These are phyloP conservation scores for Raffaelea arxii DNA, from an alignment of 2,329 filamentous ascomycete genomes.

Conservation along the genomic window DNA sequence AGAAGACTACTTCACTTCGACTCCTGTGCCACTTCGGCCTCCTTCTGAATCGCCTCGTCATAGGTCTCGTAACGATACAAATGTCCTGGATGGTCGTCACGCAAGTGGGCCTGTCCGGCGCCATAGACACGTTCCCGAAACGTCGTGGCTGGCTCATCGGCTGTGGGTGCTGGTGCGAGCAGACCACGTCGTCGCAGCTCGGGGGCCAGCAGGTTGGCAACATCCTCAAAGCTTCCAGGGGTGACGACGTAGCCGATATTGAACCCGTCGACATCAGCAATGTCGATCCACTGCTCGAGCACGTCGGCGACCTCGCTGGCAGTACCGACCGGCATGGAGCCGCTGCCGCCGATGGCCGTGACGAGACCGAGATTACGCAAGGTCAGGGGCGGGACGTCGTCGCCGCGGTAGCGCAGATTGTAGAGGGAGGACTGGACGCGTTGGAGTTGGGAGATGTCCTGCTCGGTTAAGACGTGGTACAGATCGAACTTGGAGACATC, in stretches of 20 bases:
- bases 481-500: constrained; percentile 6
- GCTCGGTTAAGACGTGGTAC: not conserved
- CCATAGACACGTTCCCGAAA: not conserved
- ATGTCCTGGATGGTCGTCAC: not conserved
- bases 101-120: not conserved
- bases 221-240: constrained; percentile 53
- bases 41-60: not conserved
- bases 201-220: constrained; percentile 54
- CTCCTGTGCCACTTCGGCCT: too few species aligned
- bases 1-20: too few species aligned
- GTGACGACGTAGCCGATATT: constrained; percentile 45
- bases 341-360: not conserved
- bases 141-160: not conserved
- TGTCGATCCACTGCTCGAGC: constrained; percentile 56
- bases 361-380: not conserved
- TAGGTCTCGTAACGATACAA: not conserved
- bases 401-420: not conserved
- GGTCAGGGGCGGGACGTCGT: not conserved
- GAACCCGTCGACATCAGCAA: constrained; percentile 66
- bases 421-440: not conserved
- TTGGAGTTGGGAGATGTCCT: not conserved
- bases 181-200: constrained; percentile 49
- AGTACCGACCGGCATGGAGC: not conserved
- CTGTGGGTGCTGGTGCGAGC: not conserved
- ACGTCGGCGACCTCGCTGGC: constrained; percentile 47